Conservation (phyloP, 371 early-diverging fungal species). For the Batrachochytrium dendrobatidis region DNA sequence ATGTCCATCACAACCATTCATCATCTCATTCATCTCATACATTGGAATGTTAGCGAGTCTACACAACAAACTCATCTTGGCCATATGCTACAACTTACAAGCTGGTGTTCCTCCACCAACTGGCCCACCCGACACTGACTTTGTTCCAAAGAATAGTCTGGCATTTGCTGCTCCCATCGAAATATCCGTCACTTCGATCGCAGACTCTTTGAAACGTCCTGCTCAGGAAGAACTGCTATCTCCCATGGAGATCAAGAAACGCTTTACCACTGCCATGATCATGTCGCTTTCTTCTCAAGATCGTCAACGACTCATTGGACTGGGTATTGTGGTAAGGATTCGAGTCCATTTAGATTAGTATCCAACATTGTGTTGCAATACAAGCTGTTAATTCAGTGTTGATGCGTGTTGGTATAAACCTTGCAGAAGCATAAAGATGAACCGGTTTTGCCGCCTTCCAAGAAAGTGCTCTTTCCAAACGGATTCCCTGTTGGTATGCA, state of each 20-base stretch:
- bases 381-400: too few species aligned
- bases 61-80: constrained; percentile 74
- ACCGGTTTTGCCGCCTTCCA: not conserved
- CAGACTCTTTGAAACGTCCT: too few species aligned
- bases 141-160: constrained; percentile 15
- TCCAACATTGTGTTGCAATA: too few species aligned
- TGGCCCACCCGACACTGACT: constrained; percentile 9
- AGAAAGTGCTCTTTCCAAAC: not conserved
- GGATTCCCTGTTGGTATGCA: not conserved
- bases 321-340: not conserved
- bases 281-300: not conserved
- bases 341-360: too few species aligned
- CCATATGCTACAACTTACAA: constrained; percentile 71
- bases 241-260: not conserved
- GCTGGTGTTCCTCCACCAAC: constrained; percentile 61
- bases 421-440: not conserved
- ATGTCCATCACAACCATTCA: too few species aligned
- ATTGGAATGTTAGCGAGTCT: constrained; percentile 59
- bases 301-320: not conserved
- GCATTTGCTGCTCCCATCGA: too few species aligned
- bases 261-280: not conserved
- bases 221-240: not conserved
- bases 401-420: too few species aligned
- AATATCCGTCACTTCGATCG: too few species aligned
- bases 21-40: too few species aligned